Evolutionary conservation across 768 basidiomycete species (phyloP).

Genomic region (Gelatoporia subvermispora): DNA sequence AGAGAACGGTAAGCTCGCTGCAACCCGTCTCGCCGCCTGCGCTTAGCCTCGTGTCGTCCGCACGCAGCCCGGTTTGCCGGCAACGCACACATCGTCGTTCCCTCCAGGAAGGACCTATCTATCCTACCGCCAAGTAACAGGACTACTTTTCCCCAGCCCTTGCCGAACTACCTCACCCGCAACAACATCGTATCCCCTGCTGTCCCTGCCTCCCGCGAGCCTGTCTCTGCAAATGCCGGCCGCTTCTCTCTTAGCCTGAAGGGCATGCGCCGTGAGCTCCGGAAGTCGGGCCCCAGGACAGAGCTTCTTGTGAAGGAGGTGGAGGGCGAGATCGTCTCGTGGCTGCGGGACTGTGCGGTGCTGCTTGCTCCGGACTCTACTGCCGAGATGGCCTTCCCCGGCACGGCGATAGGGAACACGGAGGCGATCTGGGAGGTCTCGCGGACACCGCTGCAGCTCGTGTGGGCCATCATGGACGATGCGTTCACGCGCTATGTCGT

Average conservation of each 20-base stretch:
- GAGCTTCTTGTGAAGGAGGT: constrained; percentile 62
- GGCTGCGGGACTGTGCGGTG: constrained; percentile 57
- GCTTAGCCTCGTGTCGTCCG: constrained; percentile 7
- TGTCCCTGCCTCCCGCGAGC: constrained; percentile 36
- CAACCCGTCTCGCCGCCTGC: neutral
- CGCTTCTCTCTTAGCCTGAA: constrained; percentile 73
- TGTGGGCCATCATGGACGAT: constrained; percentile 71
- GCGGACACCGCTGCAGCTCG: constrained; percentile 58
- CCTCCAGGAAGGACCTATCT: constrained; percentile 51
- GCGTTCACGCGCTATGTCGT: constrained; percentile 76
- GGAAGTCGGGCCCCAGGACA: constrained; percentile 54
- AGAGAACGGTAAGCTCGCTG: constrained; percentile 58
- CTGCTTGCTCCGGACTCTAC: constrained; percentile 47
- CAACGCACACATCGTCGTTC: constrained; percentile 68
- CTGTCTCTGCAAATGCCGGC: constrained; percentile 61
- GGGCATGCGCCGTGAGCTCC: constrained; percentile 66
- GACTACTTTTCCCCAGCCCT: constrained; percentile 71
- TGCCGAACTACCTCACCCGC: constrained; percentile 67
- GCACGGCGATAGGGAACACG: constrained; percentile 45
- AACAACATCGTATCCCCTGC: constrained; percentile 47
- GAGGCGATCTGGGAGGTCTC: constrained; percentile 60
- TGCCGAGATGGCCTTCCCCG: constrained; percentile 28
- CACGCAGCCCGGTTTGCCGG: constrained; percentile 60
- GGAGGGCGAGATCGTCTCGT: constrained; percentile 56
- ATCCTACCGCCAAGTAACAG: constrained; percentile 38